These are phyloP conservation scores for Geotrichum candidum DNA, from an alignment of 1,139 yeast species.

Conservation along the genomic window DNA sequence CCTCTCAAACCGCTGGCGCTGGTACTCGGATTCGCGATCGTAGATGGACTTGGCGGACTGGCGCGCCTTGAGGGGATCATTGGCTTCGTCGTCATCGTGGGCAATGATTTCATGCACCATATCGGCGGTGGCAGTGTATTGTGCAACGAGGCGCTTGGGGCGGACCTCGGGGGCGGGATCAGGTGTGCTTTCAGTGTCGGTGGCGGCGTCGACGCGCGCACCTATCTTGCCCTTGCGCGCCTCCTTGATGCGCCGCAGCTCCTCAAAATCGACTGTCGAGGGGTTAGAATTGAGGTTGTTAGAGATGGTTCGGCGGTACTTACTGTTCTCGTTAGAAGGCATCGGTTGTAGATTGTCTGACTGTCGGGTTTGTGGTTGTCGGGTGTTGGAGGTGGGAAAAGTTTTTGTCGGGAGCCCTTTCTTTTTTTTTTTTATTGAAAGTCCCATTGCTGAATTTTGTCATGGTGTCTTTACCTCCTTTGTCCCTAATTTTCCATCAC, in stretches of 20 bases:
- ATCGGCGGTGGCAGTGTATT: constrained; percentile 32
- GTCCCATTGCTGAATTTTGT: neutral
- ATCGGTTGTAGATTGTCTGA: neutral
- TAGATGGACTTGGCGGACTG: constrained; percentile 32
- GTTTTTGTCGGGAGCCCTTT: neutral
- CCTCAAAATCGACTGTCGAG: constrained; percentile 9
- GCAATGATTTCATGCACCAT: constrained; percentile 32
- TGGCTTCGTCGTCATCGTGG: constrained; percentile 28
- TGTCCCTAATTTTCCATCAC: neutral
- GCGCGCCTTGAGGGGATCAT: constrained; percentile 36
- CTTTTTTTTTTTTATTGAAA: neutral
- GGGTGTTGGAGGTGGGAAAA: neutral
- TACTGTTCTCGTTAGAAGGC: neutral
- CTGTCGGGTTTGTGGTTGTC: neutral
- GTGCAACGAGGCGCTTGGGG: constrained; percentile 25
- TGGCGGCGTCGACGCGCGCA: neutral
- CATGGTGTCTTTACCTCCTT: neutral
- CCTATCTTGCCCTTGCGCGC: constrained; percentile 9
- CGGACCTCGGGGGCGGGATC: constrained; percentile 13
- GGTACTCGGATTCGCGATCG: constrained; percentile 41
- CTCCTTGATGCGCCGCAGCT: constrained; percentile 6
- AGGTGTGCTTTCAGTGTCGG: neutral
- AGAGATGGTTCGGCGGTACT: neutral
- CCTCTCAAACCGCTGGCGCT: constrained; percentile 38
- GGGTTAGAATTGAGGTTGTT: neutral